Base-by-base conservation (phyloP, 2,329 filamentous ascomycete species). In the Hypomyces perniciosus region DNA sequence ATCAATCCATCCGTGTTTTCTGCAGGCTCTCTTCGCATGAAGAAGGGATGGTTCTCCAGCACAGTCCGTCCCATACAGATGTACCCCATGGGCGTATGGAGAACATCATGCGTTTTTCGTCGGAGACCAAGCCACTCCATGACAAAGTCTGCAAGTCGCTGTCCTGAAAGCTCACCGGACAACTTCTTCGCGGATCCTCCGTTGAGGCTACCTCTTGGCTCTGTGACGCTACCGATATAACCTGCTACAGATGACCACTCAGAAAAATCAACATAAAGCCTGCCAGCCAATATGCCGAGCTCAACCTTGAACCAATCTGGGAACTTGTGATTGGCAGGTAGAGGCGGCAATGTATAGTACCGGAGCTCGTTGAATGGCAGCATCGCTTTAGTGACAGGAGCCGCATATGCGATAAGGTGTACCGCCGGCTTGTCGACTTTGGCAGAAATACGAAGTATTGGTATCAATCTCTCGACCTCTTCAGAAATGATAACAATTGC, bases 401-500 rank as follows among this genome's bases (percentile, higher is more conserved):
- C 76, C 0, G 82, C 72, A 53, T 87, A 87, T 0, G 72, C 65
- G 0, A 85, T 58, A 0, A 86, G 66, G 49, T 78, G 70, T 0
- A 73, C 71, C 1, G 46, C 34, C 1, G 57, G 50, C 12, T 37
- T 49, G 1, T 46, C 31, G 12, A 1, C 10, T 3, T 37, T 37
- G 6, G 33, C n/a, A 1, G 28, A 39, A 0, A 48, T 47, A 1
- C 62, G 63, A 5, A 84, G 55, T 0, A 71, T 54, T 0, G 72
- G 70, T 3, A 87, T 70, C 0, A 86, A 55, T 0, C 31, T 42
- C 50, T 87, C 80, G 0, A 76, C 81, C 60, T 88, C 84, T 56
- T 87, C 83, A 0, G 82, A 79, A 29, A 79, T 80, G 2, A 87
- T 59, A 2, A 87, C 61, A 0, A 88, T 54, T 0, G 75, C 83